Evolutionary conservation across 2,329 filamentous ascomycete genomes (phyloP).

Genomic region (Polytolypa hystricis): DNA sequence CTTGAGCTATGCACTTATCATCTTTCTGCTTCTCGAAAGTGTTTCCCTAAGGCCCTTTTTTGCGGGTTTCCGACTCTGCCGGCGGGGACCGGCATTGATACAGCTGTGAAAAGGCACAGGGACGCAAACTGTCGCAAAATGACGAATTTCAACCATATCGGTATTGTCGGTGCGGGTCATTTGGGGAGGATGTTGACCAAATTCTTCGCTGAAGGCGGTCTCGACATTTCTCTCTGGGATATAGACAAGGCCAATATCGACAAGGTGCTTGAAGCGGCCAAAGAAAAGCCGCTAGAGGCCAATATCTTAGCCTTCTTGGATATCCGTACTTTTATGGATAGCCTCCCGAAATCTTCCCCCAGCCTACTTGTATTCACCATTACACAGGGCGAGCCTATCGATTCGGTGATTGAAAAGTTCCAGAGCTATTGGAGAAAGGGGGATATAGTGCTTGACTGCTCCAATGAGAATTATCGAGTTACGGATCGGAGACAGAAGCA

Average conservation of each 20-base stretch:
- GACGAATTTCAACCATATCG: slow-evolving; percentile 24
- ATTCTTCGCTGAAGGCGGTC: slow-evolving; percentile 28
- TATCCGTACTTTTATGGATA: slow-evolving; percentile 25
- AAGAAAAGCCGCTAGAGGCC: slow-evolving; percentile 18
- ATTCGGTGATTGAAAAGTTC: slow-evolving; percentile 28
- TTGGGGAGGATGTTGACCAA: slow-evolving; percentile 35
- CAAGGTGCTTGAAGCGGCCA: slow-evolving; percentile 18
- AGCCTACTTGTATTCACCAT: slow-evolving; percentile 32
- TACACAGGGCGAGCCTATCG: slow-evolving; percentile 29
- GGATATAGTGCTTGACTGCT: slow-evolving; percentile 58
- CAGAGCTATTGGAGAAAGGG: slow-evolving; percentile 43
- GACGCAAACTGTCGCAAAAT: no score
- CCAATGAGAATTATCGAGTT: slow-evolving; percentile 55
- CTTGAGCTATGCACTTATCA: no score
- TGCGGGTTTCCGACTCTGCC: no score
- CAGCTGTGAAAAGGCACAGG: no score
- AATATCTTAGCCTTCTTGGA: slow-evolving; percentile 25
- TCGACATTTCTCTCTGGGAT: slow-evolving; percentile 31
- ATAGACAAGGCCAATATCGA: slow-evolving; percentile 24
- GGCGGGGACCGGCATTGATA: no score
- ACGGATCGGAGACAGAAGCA: slow-evolving; percentile 53
- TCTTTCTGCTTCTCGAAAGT: no score
- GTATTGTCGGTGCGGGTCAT: slow-evolving; percentile 30
- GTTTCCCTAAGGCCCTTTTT: no score
- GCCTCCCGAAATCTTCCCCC: slow-evolving; percentile 19